A percentile compares a stretch with the other conserved stretches of the same genome.
Evolutionary conservation across 208 protist genomes (phyloP).

Genomic region (Acanthamoeba royreba): DNA sequence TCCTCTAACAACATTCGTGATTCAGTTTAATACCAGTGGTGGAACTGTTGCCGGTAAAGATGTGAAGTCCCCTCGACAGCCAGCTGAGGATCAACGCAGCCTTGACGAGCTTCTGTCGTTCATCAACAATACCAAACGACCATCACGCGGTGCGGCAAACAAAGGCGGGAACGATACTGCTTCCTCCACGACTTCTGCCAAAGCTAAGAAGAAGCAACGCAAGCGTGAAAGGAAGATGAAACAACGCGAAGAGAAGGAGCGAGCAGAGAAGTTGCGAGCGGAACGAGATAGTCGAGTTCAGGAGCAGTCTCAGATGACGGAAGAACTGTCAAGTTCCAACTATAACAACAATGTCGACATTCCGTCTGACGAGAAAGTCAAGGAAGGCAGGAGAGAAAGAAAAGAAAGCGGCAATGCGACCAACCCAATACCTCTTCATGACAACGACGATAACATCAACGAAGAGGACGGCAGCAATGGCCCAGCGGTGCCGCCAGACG

Average conservation of each 20-base stretch:
- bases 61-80: background rate
- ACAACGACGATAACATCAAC: background rate
- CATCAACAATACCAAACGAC: background rate
- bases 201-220: constrained; percentile 14
- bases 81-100: background rate
- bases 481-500: background rate
- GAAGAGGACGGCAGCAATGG: background rate
- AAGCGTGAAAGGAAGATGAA: background rate
- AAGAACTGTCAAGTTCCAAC: too few relatives aligned
- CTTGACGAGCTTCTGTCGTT: background rate
- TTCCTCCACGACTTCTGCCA: background rate
- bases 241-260: background rate
- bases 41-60: background rate
- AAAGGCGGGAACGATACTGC: background rate
- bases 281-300: too few relatives aligned
- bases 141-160: background rate
- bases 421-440: background rate
- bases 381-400: too few relatives aligned
- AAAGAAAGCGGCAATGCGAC: background rate
- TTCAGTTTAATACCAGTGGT: background rate
- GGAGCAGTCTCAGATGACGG: too few relatives aligned
- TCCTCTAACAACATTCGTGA: too few relatives aligned
- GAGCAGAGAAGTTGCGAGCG: background rate
- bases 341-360: too few relatives aligned
- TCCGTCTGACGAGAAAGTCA: too few relatives aligned